Base-by-base conservation (phyloP, 1,139 yeast genomes). In the Taphrina confusa region DNA sequence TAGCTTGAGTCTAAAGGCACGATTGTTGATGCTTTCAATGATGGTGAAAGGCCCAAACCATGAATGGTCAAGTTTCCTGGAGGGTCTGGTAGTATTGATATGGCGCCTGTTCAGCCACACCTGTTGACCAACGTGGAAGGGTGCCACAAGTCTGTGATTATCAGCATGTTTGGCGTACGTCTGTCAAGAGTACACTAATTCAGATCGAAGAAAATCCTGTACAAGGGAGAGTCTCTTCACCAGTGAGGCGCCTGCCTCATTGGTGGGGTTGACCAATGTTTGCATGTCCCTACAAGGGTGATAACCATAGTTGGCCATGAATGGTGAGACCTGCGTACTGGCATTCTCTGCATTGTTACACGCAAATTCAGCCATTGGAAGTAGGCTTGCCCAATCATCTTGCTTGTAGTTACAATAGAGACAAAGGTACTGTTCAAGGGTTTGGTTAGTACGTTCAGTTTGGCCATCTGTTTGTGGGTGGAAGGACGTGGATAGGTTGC, bases 391-490 rank as follows among this genome's bases (percentile, higher is more conserved):
- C 71, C 68, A 66, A 33, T 55, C 12, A 6, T 33, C 51, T 18
- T 64, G 67, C 4, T 64, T 34, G 5, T 44, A 33, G 18, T 57
- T 23, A 33, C 51, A 14, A 36, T 62, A 67, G 2, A 58, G 25
- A 5, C 64, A 52, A 4, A 67, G 36, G 22, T 65, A 45, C 18
- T 63, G 51, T 18, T 58, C 62, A 25, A 68, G 20, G 8, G 63
- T 65, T 30, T 54, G 55, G 46, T 63, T 68, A 11, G 51, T 45
- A 2, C 69, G 50, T 58, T 68, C 71, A 1, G 68, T 60, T 45
- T 68, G 70, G 3, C 69, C 70, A 54, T 68, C 67, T 6, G 70
- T 66, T 42, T 66, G 65, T 5, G 67, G 69, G 45, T 68, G 69
- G 39, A 63, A 65, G 5, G 63, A 49, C 5, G 69, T 62, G n/a